Evolutionary conservation across 495 filamentous ascomycete genomes (phyloP).

Genomic region (Penicillium samsonianum): DNA sequence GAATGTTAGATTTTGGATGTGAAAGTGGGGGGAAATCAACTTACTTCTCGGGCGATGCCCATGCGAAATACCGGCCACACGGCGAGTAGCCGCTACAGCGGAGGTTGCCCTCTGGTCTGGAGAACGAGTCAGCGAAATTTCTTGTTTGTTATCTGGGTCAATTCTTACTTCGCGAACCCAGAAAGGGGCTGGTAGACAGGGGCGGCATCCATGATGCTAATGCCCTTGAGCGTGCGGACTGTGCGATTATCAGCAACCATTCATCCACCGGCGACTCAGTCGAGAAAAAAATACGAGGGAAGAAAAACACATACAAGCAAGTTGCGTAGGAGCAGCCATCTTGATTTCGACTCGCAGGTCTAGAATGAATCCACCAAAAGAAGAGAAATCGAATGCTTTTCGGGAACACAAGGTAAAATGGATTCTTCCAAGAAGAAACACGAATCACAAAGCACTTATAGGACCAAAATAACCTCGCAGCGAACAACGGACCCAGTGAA

Average conservation of each 20-base stretch:
- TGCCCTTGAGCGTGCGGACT: constrained; percentile 92
- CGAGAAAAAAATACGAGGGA: neutral
- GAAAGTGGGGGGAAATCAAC: neutral
- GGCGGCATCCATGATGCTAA: constrained; percentile 87
- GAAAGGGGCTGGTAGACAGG: constrained; percentile 84
- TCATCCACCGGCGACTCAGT: constrained; percentile 4
- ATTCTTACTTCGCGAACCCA: constrained; percentile 69
- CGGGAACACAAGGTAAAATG: constrained; percentile 1
- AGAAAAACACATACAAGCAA: constrained; percentile 65
- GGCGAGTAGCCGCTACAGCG: constrained; percentile 94
- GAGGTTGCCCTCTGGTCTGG: constrained; percentile 86
- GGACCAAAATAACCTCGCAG: constrained; percentile 9
- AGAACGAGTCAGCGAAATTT: constrained; percentile 23
- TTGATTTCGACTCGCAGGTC: constrained; percentile 30
- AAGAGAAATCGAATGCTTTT: constrained; percentile 13
- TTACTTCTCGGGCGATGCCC: constrained; percentile 82
- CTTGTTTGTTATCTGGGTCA: neutral
- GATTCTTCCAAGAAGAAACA: neutral
- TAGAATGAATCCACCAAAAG: constrained; percentile 16
- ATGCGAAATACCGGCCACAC: constrained; percentile 92
- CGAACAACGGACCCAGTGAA: constrained; percentile 1
- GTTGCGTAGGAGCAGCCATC: constrained; percentile 87
- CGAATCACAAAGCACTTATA: neutral
- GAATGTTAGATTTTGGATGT: neutral
- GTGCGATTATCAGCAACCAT: constrained; percentile 20